phyloP scores from a whole-genome alignment of 805 yeast species.

The Blastobotrys terrestris region DNA sequence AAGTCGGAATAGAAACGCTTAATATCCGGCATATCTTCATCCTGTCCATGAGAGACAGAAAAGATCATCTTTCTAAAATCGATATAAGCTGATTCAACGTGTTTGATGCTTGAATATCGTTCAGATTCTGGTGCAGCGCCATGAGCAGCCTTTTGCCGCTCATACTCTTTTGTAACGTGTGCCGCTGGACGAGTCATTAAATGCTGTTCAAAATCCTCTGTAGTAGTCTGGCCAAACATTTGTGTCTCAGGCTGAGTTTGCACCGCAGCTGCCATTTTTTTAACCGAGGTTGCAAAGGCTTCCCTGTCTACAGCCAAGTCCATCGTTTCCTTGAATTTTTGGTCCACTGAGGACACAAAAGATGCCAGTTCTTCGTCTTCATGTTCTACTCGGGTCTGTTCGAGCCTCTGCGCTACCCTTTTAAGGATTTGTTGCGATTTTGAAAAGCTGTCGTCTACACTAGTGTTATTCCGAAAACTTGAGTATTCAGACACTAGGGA shows the following conservation, averaged over 20 bases:
- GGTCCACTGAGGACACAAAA: not conserved
- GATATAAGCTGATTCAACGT: not conserved
- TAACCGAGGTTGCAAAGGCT: not conserved
- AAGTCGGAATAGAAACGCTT: slow-evolving; percentile 14
- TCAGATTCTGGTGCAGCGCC: not conserved
- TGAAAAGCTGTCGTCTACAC: not conserved
- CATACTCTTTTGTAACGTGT: not conserved
- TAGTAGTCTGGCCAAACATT: not conserved
- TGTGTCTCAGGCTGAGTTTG: not conserved
- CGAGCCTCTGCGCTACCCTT: not conserved
- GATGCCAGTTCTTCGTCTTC: not conserved
- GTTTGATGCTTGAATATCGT: not conserved
- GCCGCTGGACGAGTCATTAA: not conserved
- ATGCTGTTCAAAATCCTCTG: not conserved
- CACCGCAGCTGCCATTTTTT: not conserved
- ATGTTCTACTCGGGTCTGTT: slow-evolving; percentile 1
- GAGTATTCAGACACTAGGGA: not conserved
- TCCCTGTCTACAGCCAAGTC: not conserved
- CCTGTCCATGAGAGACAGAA: slow-evolving; percentile 13
- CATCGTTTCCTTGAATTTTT: slow-evolving; percentile 3
- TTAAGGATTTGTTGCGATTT: not conserved
- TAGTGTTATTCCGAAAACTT: not conserved
- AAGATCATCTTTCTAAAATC: slow-evolving; percentile 9
- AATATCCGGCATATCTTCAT: slow-evolving; percentile 18
- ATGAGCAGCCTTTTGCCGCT: not conserved